phyloP scores from a whole-genome alignment of 2,329 filamentous ascomycete species.

The Eutypella sp. region DNA sequence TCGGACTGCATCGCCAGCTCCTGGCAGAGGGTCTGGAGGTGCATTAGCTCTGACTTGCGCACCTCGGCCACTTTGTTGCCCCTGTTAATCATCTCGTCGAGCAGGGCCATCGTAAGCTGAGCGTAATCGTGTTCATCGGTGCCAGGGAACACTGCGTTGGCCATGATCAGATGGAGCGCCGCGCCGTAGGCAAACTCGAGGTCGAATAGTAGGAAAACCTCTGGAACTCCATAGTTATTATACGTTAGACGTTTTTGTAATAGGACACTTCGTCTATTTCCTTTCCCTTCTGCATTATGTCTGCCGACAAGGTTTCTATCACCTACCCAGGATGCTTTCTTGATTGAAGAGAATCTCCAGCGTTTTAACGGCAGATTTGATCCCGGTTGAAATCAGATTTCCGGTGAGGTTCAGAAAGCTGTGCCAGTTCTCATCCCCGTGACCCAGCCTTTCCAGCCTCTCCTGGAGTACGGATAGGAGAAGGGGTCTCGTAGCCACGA shows the following conservation, averaged over 20 bases:
- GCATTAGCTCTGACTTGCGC: not conserved
- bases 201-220: constrained; percentile 33
- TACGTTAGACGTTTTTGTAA: too few species aligned
- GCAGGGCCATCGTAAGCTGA: not conserved
- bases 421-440: constrained; percentile 26
- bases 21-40: not conserved
- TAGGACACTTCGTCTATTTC: too few species aligned
- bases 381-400: constrained; percentile 32
- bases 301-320: too few species aligned
- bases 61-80: not conserved
- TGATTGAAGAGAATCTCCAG: constrained; percentile 32
- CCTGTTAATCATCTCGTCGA: not conserved
- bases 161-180: constrained; percentile 31
- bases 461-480: constrained; percentile 34
- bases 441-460: constrained; percentile 24
- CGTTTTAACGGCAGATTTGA: constrained; percentile 36
- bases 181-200: constrained; percentile 33
- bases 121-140: not conserved
- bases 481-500: constrained; percentile 33
- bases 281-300: too few species aligned
- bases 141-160: constrained; percentile 30
- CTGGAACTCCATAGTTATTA: constrained; percentile 14
- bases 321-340: constrained; percentile 32
- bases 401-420: constrained; percentile 29
- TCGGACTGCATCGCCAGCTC: not conserved